These are phyloP conservation scores for Orychophragmus violaceus DNA, from an alignment of 345 rosid genomes.

Conservation along the genomic window DNA sequence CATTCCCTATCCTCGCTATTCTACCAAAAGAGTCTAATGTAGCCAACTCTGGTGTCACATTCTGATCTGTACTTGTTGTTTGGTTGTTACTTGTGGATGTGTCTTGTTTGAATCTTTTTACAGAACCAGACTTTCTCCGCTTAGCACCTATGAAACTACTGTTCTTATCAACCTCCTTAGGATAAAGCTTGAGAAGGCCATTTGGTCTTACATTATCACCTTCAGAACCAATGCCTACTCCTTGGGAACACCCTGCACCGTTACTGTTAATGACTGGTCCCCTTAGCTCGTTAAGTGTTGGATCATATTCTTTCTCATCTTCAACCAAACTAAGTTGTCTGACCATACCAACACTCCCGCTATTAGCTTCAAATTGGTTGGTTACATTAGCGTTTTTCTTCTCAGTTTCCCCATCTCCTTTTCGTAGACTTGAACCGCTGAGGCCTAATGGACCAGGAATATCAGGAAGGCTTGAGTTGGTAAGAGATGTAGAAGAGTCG, in stretches of 20 bases:
- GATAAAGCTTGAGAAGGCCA: constrained; percentile 46
- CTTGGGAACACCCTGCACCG: constrained; percentile 42
- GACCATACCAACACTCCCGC: constrained; percentile 34
- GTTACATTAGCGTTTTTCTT: background rate
- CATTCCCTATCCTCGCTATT: constrained; percentile 40
- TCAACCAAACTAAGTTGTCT: constrained; percentile 25
- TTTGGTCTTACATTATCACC: constrained; percentile 36
- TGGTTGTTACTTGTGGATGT: constrained; percentile 26
- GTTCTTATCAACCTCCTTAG: constrained; percentile 40
- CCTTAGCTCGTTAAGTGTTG: constrained; percentile 77
- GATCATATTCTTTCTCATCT: constrained; percentile 70
- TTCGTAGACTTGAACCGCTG: constrained; percentile 6
- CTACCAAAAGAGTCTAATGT: constrained; percentile 40
- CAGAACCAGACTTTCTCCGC: constrained; percentile 91
- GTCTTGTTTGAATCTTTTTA: constrained; percentile 90
- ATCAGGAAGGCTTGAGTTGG: constrained; percentile 32
- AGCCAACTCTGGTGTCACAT: constrained; percentile 34
- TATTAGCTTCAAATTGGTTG: constrained; percentile 40
- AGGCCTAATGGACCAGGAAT: constrained; percentile 27
- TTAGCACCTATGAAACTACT: constrained; percentile 68
- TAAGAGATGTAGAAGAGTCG: constrained; percentile 36
- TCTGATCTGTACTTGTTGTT: constrained; percentile 31
- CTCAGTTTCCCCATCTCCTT: background rate
- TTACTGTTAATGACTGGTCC: constrained; percentile 46
- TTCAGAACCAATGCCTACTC: constrained; percentile 38